Base-by-base conservation (phyloP, 2,329 filamentous ascomycete genomes). In the Diaporthe velutina region DNA sequence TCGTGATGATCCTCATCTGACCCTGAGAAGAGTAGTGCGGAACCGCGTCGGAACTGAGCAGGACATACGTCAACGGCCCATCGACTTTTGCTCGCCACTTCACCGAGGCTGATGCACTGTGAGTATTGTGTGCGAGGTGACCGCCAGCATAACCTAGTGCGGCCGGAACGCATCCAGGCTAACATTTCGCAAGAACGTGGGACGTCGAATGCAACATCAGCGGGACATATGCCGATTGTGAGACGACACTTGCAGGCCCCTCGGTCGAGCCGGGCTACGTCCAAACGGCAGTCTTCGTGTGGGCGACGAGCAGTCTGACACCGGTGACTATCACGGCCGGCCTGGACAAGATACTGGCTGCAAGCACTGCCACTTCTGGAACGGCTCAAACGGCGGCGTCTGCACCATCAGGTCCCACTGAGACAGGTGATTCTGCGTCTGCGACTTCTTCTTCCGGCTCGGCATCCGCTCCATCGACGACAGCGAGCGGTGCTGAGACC, bases 241-340 rank as follows among this genome's bases (percentile, higher is more conserved):
- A 30, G 7, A n/a, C 45, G 19, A 66, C 66, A 22, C 13, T 58
- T 45, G 73, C 66, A 6, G 67, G 66, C 5, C 33, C 66, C 2
- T 55, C 52, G 33, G 73, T 35, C 40, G 52, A 22, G 9, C 55
- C 66, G 1, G 73, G 57, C 4, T 57, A 38, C 8, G 10, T 17
- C 1, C 33, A 40, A 3, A 42, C 48, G 3, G 52, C n/a, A 10
- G 22, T 55, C 28, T 12, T 74, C 42, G 58, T 52, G 6, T 48
- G 54, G 35, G 22, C 48, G 30, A 38, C 66, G 45, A 28, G 30
- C 28, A 74, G 67, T 19, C 19, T 71, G 22, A 50, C 57, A 3
- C 28, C 57, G 10, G 66, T 71, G 42, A 71, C 73, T 5, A 67
- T 74, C 73, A 74, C 73, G 9, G 73, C 67, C 35, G 73, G 73